Conservation (phyloP, 495 filamentous ascomycete species). For the Lasiosphaeria hispida region DNA sequence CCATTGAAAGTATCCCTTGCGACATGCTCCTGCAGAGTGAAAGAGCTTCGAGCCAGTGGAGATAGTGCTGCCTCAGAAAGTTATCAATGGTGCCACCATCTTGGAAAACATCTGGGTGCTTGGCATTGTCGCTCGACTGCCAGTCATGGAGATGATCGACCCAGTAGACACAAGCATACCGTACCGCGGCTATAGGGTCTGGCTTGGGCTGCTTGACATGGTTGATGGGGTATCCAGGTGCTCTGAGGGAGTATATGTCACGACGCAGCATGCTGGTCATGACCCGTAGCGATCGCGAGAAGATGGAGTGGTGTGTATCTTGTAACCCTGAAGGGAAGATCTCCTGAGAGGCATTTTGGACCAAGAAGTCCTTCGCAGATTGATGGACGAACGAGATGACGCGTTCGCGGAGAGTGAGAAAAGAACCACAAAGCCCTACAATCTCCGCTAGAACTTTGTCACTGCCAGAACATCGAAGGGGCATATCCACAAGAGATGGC, state of each 20-base stretch:
- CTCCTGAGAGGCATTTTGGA: not conserved
- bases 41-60: conserved; percentile 3
- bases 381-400: conserved; percentile 37
- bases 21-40: not conserved
- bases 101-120: conserved; percentile 7
- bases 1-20: not conserved
- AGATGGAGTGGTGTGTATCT: conserved; percentile 17
- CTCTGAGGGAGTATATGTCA: conserved; percentile 11
- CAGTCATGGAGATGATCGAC: conserved; percentile 26
- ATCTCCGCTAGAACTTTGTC: conserved; percentile 3
- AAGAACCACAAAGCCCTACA: conserved; percentile 26
- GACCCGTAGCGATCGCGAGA: conserved; percentile 24
- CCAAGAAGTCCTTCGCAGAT: conserved; percentile 40
- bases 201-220: conserved; percentile 17
- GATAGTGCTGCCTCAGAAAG: conserved; percentile 7
- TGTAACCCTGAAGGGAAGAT: conserved; percentile 1
- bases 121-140: too few species aligned
- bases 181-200: conserved; percentile 29
- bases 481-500: conserved; percentile 9
- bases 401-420: conserved; percentile 26
- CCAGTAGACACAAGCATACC: conserved; percentile 40
- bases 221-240: conserved; percentile 2
- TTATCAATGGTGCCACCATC: conserved; percentile 4
- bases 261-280: conserved; percentile 12
- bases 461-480: not conserved